Evolutionary conservation across 2,329 filamentous ascomycete genomes (phyloP), one percentile per base, ranked within the genome.

Genomic region (Verticillium nonalfalfae): DNA sequence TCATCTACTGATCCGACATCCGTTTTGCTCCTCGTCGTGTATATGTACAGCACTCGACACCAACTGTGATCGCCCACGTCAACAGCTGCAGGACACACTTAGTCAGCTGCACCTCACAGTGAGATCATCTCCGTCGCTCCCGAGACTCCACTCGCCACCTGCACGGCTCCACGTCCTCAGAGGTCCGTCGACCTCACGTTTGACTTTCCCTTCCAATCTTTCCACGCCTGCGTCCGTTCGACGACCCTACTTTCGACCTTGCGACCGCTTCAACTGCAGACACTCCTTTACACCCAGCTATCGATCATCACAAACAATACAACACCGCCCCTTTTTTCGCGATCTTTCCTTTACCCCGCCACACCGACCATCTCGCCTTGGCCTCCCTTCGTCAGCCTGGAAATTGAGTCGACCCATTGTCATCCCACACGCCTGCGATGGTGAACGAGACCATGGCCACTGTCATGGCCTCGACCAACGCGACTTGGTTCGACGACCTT

Each of bases 401-500:
- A 36, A 13, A 3, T 18, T 21, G 45, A 21, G 7, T 11, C 58
- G 14, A 56, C 45, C 56, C 26, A 61, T 55, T 39, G 55, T 58
- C 3, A 35, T 45, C 40, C 39, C 26, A 52, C 33, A 26, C 55
- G 40, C 38, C 59, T 56, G 64, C 61, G 71, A 80, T 79, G 78
- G 74, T 74, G 66, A 78, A 78, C 71, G 68, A 74, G 65, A 72
- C 74, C 55, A 64, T 68, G 56, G 58, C 60, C 60, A 65, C 68
- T 59, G 68, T 71, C 64, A 66, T 72, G 69, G 69, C 68, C 69
- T 81, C 81, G 78, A 73, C 74, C 71, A 88, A 86, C 72, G 73
- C 79, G 61, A 83, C 83, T 18, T 78, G 79, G 31, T 67, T 81
- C 61, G 73, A 81, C 76, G 85, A 87, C 70, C 84, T 98, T 59